These are phyloP conservation scores for Vitis rotundifolia DNA, from an alignment of 164 flowering plant species.

Conservation along the genomic window DNA sequence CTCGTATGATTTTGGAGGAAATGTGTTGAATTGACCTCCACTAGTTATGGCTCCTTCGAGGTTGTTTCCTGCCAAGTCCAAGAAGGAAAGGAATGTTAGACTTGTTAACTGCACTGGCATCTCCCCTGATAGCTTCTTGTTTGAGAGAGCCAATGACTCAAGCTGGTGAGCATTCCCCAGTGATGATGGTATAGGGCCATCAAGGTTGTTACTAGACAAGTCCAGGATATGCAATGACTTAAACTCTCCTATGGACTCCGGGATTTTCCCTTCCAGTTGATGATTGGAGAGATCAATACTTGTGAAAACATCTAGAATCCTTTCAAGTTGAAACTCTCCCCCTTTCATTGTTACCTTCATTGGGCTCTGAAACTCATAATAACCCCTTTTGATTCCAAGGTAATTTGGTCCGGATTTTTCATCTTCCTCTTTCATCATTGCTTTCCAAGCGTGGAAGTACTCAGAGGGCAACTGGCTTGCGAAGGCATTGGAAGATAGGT, in stretches of 20 bases:
- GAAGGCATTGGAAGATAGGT: background rate
- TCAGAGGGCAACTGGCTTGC: background rate
- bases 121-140: conserved; percentile 1
- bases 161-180: background rate
- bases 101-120: conserved; percentile 2
- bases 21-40: too few relatives aligned
- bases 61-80: too few relatives aligned
- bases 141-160: conserved; percentile 11
- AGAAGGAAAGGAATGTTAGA: conserved; percentile 6
- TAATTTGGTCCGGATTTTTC: background rate
- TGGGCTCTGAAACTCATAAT: background rate
- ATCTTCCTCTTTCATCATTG: background rate
- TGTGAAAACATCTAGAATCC: conserved; percentile 1
- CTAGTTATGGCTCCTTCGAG: too few relatives aligned
- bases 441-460: background rate
- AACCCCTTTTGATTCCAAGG: background rate
- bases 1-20: too few relatives aligned
- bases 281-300: conserved; percentile 12
- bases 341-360: conserved; percentile 6
- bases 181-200: conserved; percentile 1
- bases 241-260: conserved; percentile 3
- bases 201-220: conserved; percentile 1
- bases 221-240: background rate
- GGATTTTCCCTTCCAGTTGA: conserved; percentile 7
- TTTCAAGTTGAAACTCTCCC: background rate